Base-by-base conservation (phyloP, 768 basidiomycete genomes). In the Cantharellus anzutake region DNA sequence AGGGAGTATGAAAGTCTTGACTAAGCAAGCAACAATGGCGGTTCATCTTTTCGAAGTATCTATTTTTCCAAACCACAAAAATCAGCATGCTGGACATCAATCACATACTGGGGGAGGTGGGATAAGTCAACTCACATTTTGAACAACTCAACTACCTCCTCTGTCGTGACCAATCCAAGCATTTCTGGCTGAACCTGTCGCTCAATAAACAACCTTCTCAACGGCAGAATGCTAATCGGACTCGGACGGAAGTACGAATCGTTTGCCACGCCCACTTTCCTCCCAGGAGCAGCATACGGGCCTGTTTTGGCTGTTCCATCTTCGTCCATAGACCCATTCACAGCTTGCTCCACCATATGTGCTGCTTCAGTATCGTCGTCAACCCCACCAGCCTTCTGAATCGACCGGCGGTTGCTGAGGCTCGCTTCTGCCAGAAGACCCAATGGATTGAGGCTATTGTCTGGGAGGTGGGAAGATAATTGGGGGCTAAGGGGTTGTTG, bases 171-270 rank as follows among this genome's bases (percentile, higher is more conserved):
- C 64, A 94, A 93, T 63, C 75, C 88, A 44, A 97, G 74, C 81
- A 96, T 93, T 66, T 96, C 93, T 0, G 93, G 93, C 65, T 92
- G 90, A 39, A 92, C 72, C 68, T 92, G 86, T 34, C 87, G 80
- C 70, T 92, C 87, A 58, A 93, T 93, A 68, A 81, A 86, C 61
- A 91, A 70, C 57, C 86, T 75, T 39, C 87, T 80, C 50, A 92
- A 75, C 0, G 90, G 90, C 50, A 92, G 68, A 51, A 90, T 87
- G 3, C 85, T 86, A 80, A 92, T 90, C 75, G 58, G 62, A 84
- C 87, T 89, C 60, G 92, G 91, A 68, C 84, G 92, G 74, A 96
- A 97, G 71, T 92, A 97, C 62, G 84, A 80, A 61, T 83, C 82
- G 61, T 84, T 86, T 2, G 88, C 86, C 11, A 94, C 82, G 7